phyloP scores from a whole-genome alignment of 345 rosid genomes.

The Pseudoturritis turrita region DNA sequence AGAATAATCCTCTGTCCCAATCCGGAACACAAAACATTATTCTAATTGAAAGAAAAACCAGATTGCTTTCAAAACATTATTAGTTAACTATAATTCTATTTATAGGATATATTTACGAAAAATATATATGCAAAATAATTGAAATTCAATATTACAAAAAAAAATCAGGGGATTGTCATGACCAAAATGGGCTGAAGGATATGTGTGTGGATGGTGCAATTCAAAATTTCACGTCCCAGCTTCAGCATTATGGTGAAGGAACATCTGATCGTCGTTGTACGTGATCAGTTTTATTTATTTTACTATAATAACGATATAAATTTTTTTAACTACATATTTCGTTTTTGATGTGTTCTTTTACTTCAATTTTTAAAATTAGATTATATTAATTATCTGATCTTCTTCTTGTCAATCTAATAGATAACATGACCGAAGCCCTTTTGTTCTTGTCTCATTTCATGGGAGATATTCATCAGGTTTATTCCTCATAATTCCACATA shows the following conservation, averaged over 20 bases:
- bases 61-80: background rate
- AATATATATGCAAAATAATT: background rate
- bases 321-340: background rate
- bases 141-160: background rate
- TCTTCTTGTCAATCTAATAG: conserved; percentile 31
- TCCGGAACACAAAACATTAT: no score
- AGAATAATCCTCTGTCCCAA: no score
- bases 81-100: background rate
- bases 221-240: conserved; percentile 88
- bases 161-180: conserved; percentile 81
- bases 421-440: conserved; percentile 91
- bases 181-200: conserved; percentile 46
- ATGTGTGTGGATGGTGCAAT: conserved; percentile 90
- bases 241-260: conserved; percentile 74
- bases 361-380: background rate
- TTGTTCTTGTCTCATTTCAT: conserved; percentile 87
- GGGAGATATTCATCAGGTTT: conserved; percentile 94
- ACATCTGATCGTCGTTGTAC: conserved; percentile 79
- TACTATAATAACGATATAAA: background rate
- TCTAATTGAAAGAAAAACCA: no score
- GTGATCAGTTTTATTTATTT: background rate
- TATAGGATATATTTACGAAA: background rate
- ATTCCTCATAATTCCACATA: background rate
- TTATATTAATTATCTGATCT: background rate
- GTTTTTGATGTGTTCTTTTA: background rate